Evolutionary conservation across 139 green algal genomes (phyloP).

Genomic region (Spirogloea muscicola): DNA sequence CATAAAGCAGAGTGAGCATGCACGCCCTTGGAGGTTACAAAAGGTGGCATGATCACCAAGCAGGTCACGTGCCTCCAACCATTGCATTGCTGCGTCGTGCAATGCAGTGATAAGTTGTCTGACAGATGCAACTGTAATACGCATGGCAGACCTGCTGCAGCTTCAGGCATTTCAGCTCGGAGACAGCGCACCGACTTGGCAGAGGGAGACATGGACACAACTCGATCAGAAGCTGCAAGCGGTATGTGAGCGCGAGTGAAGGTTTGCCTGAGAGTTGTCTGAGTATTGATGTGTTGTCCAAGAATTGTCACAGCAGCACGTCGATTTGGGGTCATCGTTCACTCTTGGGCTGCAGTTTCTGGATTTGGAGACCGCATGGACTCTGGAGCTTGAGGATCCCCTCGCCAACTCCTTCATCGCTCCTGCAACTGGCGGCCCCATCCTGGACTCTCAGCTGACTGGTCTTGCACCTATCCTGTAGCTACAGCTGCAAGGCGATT

Average conservation of each 20-base stretch:
- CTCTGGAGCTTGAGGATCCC: slow-evolving; percentile 56
- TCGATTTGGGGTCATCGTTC: neutral
- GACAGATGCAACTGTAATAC: neutral
- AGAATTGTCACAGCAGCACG: neutral
- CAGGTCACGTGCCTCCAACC: neutral
- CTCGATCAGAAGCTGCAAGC: slow-evolving; percentile 6
- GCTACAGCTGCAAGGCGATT: no score
- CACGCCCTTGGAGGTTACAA: neutral
- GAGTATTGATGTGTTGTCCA: neutral
- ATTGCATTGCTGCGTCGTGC: slow-evolving; percentile 5
- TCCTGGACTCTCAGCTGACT: no score
- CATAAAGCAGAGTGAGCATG: slow-evolving; percentile 32
- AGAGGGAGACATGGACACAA: slow-evolving; percentile 6
- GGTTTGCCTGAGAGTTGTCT: neutral
- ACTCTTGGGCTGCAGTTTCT: slow-evolving; percentile 14
- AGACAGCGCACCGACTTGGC: slow-evolving; percentile 44
- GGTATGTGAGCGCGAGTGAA: slow-evolving; percentile 2
- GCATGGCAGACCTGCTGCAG: slow-evolving; percentile 19
- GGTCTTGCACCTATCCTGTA: no score
- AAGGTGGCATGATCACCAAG: neutral
- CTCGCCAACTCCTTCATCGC: slow-evolving; percentile 64
- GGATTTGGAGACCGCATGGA: slow-evolving; percentile 53
- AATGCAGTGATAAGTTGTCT: neutral
- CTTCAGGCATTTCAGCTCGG: slow-evolving; percentile 55
- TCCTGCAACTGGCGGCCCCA: no score